A percentile compares a stretch with the other conserved stretches of the same genome.
Evolutionary conservation across 768 basidiomycete species (phyloP).

Genomic region (Scleroderma bovista): DNA sequence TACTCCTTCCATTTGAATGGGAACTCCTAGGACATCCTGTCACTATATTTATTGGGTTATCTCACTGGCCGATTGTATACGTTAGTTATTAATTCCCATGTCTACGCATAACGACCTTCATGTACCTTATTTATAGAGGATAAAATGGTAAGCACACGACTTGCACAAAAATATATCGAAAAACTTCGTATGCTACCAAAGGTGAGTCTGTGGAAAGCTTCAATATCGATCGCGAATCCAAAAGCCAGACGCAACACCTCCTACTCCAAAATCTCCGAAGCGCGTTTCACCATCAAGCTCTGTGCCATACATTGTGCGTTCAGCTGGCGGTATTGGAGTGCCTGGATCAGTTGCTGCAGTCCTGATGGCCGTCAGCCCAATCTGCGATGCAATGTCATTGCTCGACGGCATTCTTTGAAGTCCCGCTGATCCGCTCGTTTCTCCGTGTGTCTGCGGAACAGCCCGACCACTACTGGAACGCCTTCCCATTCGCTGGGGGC

Average conservation of each 20-base stretch:
- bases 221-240: slow-evolving; percentile 52
- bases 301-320: slow-evolving; percentile 79
- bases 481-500: slow-evolving; percentile 35
- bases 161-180: not conserved
- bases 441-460: slow-evolving; percentile 19
- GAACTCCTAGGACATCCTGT: too few species aligned
- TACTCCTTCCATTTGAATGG: slow-evolving; percentile 51
- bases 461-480: slow-evolving; percentile 26
- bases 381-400: slow-evolving; percentile 40
- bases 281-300: slow-evolving; percentile 78
- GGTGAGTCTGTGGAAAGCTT: not conserved
- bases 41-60: not conserved
- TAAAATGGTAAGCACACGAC: not conserved
- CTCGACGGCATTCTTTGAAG: slow-evolving; percentile 34
- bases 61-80: not conserved
- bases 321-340: slow-evolving; percentile 42
- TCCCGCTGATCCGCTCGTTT: slow-evolving; percentile 19
- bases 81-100: not conserved
- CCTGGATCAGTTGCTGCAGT: slow-evolving; percentile 34
- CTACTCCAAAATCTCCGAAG: slow-evolving; percentile 80
- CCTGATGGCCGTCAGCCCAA: slow-evolving; percentile 38
- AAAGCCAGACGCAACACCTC: slow-evolving; percentile 69
- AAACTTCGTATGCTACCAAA: too few species aligned
- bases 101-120: not conserved
- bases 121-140: not conserved